These are phyloP conservation scores for Calcarisporium arbuscula DNA, from an alignment of 2,329 filamentous ascomycete species.

Conservation along the genomic window DNA sequence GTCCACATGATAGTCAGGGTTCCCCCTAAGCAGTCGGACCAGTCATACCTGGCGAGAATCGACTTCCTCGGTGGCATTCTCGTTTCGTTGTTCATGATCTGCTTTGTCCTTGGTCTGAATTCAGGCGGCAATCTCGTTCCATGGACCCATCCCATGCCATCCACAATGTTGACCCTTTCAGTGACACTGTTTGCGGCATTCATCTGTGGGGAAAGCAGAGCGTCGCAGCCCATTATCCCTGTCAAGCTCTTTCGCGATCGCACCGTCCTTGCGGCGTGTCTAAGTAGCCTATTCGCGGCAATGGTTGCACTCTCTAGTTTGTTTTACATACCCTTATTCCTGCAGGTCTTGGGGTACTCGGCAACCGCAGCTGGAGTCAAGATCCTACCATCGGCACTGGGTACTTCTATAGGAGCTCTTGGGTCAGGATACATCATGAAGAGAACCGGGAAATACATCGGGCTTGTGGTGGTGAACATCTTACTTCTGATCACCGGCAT, in stretches of 20 bases:
- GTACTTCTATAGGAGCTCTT: slow-evolving; percentile 65
- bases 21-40: slow-evolving; percentile 66
- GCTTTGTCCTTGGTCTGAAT: slow-evolving; percentile 73
- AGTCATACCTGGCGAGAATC: slow-evolving; percentile 65
- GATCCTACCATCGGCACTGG: slow-evolving; percentile 66
- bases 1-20: slow-evolving; percentile 64
- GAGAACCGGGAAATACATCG: slow-evolving; percentile 66
- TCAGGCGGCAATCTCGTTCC: slow-evolving; percentile 77
- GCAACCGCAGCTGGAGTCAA: slow-evolving; percentile 65
- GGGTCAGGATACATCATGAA: slow-evolving; percentile 69
- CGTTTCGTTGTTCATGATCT: slow-evolving; percentile 58
- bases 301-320: slow-evolving; percentile 70
- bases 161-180: slow-evolving; percentile 63
- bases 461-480: slow-evolving; percentile 44
- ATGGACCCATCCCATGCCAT: slow-evolving; percentile 74
- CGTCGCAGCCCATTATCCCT: slow-evolving; percentile 74
- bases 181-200: slow-evolving; percentile 56
- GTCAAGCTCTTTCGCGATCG: slow-evolving; percentile 66
- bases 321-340: slow-evolving; percentile 79
- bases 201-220: slow-evolving; percentile 64
- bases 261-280: slow-evolving; percentile 68
- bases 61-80: slow-evolving; percentile 73
- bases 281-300: slow-evolving; percentile 70
- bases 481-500: slow-evolving; percentile 39
- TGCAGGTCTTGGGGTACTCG: slow-evolving; percentile 69